phyloP scores from a whole-genome alignment of 1,284 basidiomycete genomes.

The Spongispora temasekensis region DNA sequence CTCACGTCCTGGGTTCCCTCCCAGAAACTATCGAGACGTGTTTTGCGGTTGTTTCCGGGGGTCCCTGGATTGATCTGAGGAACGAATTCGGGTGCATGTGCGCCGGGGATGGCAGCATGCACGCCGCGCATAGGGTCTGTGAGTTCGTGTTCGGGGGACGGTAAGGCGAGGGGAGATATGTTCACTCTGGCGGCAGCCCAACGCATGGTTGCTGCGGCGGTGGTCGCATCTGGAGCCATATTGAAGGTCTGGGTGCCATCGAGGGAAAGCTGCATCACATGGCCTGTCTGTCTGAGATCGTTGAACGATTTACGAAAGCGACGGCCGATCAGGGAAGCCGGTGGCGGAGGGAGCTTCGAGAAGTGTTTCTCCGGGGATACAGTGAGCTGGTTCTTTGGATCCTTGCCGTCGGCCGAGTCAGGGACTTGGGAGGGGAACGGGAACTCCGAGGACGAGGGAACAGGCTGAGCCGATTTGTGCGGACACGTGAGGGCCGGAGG shows the following conservation, averaged over 20 bases:
- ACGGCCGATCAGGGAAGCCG: conserved; percentile 33
- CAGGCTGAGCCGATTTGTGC: conserved; percentile 12
- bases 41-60: conserved; percentile 53
- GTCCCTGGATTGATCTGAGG: conserved; percentile 39
- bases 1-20: conserved; percentile 57
- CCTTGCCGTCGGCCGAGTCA: conserved; percentile 23
- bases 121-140: conserved; percentile 81
- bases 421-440: conserved; percentile 5
- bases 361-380: conserved; percentile 33
- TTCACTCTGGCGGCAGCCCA: conserved; percentile 76
- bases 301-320: conserved; percentile 62
- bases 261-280: conserved; percentile 28
- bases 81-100: conserved; percentile 44
- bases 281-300: conserved; percentile 40
- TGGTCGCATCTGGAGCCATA: conserved; percentile 54
- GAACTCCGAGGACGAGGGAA: conserved; percentile 15
- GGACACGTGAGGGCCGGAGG: conserved; percentile 1
- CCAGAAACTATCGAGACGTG: conserved; percentile 69
- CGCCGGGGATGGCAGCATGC: conserved; percentile 66
- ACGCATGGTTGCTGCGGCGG: conserved; percentile 82
- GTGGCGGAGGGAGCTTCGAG: conserved; percentile 27
- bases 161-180: conserved; percentile 77
- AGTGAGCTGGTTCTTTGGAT: conserved; percentile 22
- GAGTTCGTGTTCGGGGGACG: conserved; percentile 85
- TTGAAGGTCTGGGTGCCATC: conserved; percentile 30